Evolutionary conservation across 176 grass and related monocot genomes (phyloP).

Genomic region (Coix lacrymajobi): DNA sequence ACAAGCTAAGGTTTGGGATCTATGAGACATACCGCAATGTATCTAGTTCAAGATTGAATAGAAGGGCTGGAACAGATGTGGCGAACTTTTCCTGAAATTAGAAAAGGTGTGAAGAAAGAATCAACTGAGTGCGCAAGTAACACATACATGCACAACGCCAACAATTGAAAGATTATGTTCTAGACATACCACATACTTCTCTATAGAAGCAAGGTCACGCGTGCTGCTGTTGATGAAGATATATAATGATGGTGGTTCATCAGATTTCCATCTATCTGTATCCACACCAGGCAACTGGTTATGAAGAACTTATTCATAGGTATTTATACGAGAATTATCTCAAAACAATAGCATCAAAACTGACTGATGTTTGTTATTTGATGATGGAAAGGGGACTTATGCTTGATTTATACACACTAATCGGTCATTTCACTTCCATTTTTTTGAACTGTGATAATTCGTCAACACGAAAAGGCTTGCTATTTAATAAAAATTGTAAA

Average conservation of each 20-base stretch:
- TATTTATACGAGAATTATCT: neutral
- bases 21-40: slow-evolving; percentile 66
- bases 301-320: neutral
- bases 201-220: slow-evolving; percentile 83
- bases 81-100: slow-evolving; percentile 79
- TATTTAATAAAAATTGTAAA: neutral
- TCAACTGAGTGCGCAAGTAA: neutral
- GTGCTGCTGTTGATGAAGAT: slow-evolving; percentile 98
- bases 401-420: neutral
- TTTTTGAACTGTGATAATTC: neutral
- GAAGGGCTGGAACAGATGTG: slow-evolving; percentile 59
- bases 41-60: slow-evolving; percentile 96
- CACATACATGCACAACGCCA: neutral
- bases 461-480: neutral
- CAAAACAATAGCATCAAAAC: neutral
- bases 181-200: slow-evolving; percentile 92
- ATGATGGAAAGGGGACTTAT: neutral
- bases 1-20: neutral
- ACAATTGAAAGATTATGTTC: slow-evolving; percentile 4
- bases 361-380: neutral
- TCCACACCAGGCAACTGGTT: slow-evolving; percentile 26
- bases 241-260: slow-evolving; percentile 62
- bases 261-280: slow-evolving; percentile 77
- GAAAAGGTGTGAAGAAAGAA: neutral
- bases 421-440: neutral